Percentiles rank a stretch among this genome's conserved stretches.
phyloP scores from a whole-genome alignment of 352 stramenopile genomes.

The Pythium pyrilobum region DNA sequence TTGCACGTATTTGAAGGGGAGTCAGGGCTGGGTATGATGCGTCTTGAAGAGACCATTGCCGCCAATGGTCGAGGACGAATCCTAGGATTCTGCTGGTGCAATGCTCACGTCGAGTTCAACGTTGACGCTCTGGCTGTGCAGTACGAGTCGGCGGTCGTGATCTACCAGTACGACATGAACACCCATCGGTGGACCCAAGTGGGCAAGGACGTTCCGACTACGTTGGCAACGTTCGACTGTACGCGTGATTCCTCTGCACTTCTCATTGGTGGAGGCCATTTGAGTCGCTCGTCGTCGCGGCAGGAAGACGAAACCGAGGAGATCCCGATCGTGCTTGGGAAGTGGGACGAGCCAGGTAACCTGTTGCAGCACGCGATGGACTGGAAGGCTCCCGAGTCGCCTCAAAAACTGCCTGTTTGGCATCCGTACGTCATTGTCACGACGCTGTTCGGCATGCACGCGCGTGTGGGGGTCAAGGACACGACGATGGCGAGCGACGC shows the following conservation, averaged over 20 bases:
- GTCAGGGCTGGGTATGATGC: conserved; percentile 72
- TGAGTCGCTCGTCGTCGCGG: conserved; percentile 15
- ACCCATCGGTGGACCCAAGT: conserved; percentile 51
- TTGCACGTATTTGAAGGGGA: conserved; percentile 77
- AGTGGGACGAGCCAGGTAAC: conserved; percentile 75
- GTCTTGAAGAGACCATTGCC: conserved; percentile 56
- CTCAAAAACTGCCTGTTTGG: conserved; percentile 79
- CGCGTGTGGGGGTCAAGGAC: conserved; percentile 72
- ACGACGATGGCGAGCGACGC: conserved; percentile 62
- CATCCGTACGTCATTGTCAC: conserved; percentile 81
- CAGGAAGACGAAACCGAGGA: conserved; percentile 29
- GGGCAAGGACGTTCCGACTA: conserved; percentile 50
- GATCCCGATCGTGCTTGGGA: conserved; percentile 70
- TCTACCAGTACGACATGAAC: conserved; percentile 78
- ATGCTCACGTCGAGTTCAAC: conserved; percentile 79
- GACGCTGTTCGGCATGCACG: conserved; percentile 82
- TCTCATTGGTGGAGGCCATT: conserved; percentile 56
- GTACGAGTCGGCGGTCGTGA: conserved; percentile 58
- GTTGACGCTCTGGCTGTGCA: conserved; percentile 71
- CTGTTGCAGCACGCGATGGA: conserved; percentile 70
- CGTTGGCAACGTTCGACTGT: conserved; percentile 68
- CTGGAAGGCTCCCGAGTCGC: conserved; percentile 63
- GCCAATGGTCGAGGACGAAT: conserved; percentile 51
- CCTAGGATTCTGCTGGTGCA: conserved; percentile 77
- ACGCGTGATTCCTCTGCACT: conserved; percentile 75